Base-by-base conservation (phyloP, 139 green algal genomes). In the Chlorella ohadii region DNA sequence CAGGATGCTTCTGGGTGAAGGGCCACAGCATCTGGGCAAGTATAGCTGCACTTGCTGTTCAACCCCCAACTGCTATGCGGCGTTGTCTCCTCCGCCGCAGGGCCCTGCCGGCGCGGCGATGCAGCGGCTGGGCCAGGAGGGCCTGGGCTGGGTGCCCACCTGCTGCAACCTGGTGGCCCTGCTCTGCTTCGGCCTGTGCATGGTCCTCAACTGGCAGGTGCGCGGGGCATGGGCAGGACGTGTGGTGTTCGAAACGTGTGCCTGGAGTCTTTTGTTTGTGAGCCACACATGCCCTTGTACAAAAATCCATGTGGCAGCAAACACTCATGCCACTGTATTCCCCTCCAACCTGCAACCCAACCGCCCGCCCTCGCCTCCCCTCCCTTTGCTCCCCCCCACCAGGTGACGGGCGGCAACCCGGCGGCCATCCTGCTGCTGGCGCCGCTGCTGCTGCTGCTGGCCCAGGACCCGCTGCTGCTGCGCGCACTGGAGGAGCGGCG, bases 391-490 rank as follows among this genome's bases (percentile, higher is more conserved):
- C 28, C 28, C 31, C 56, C 57, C 71, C 55, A 22, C 6, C 59
- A 84, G 78, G 38, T 79, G 22, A 72, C 88, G 87, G 89, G 84
- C 59, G 91, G 90, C 56, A 47, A 72, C 0, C 88, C 91, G 6
- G 90, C 92, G 71, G 91, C 87, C 33, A 87, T 96, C 70, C 87
- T 97, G 75, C 88, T 96, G 79, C 81, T 97, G 28, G 89, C 91
- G 27, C 94, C 95, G 5, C 72, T 97, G 51, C 93, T 98, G 86
- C 89, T 98, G 72, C 92, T 98, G 70, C 90, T 98, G 9, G 92
- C 79, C 66, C 83, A 89, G 75, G 95, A 98, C 91, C 88, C 92
- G 17, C 79, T 96, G 28, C 81, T 98, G 33, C 67, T 94, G 39
- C 82, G 84, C 15, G 83, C 84, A 23, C 90, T 98, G 31, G 87